Evolutionary conservation across 345 rosid genomes (phyloP).

Genomic region (Capsella bursapastoris): DNA sequence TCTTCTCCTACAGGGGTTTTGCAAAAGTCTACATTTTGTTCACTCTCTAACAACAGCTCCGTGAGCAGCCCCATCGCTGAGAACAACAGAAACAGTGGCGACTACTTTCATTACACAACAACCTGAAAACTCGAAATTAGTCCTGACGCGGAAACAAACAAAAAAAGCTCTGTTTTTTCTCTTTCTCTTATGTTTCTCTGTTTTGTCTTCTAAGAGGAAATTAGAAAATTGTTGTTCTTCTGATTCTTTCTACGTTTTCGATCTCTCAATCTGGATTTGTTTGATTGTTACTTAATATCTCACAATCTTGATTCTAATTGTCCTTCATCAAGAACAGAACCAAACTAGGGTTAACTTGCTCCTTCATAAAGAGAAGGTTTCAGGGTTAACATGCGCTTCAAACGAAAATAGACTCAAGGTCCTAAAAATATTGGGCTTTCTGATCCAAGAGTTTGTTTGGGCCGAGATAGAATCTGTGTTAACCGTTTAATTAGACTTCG

Average conservation of each 20-base stretch:
- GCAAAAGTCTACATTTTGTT: constrained; percentile 56
- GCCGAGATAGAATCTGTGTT: background rate
- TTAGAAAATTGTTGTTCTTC: constrained; percentile 18
- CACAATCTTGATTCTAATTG: constrained; percentile 13
- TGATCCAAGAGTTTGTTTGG: constrained; percentile 2
- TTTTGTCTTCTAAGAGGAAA: constrained; percentile 13
- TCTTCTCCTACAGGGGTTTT: constrained; percentile 71
- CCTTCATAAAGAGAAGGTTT: background rate
- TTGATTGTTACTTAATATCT: background rate
- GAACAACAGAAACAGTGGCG: constrained; percentile 47
- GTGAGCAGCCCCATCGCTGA: constrained; percentile 56
- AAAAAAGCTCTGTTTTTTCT: background rate
- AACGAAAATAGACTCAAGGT: background rate
- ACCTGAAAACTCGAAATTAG: constrained; percentile 19
- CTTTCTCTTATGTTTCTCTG: background rate
- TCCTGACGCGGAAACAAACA: background rate
- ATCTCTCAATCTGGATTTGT: background rate
- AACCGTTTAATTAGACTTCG: background rate
- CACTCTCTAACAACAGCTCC: constrained; percentile 70
- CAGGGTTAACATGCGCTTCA: background rate
- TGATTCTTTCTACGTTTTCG: constrained; percentile 2
- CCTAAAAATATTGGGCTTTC: background rate
- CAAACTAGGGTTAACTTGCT: background rate
- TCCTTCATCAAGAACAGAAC: background rate
- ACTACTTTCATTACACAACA: constrained; percentile 41